Conservation (phyloP, 2,329 filamentous ascomycete species). For the Epichloe gansuensis region DNA sequence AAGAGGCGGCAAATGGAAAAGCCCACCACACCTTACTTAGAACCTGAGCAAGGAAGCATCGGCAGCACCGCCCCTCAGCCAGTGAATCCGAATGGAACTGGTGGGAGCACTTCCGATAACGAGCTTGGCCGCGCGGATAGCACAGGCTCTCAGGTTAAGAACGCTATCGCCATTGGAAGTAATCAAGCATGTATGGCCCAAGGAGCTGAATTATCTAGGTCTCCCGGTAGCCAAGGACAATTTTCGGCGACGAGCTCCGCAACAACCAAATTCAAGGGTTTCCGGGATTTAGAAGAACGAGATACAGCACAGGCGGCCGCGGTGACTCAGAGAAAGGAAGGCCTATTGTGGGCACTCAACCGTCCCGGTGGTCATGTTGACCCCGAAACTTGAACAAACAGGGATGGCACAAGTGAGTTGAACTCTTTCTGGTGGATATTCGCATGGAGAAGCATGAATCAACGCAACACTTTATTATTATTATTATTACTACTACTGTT, state of each 20-base stretch:
- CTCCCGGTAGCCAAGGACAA: slow-evolving; percentile 41
- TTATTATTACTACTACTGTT: background rate
- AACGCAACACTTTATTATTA: background rate
- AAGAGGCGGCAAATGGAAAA: slow-evolving; percentile 85
- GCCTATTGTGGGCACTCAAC: slow-evolving; percentile 86
- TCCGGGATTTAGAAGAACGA: slow-evolving; percentile 83
- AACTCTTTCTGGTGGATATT: background rate
- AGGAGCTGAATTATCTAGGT: slow-evolving; percentile 38
- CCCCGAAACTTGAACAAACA: slow-evolving; percentile 88
- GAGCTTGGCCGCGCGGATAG: slow-evolving; percentile 65
- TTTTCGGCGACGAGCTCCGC: slow-evolving; percentile 37
- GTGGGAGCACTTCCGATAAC: slow-evolving; percentile 45
- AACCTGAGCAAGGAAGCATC: slow-evolving; percentile 48
- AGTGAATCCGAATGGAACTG: slow-evolving; percentile 30
- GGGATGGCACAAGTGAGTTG: slow-evolving; percentile 90
- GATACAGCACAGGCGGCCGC: slow-evolving; percentile 40
- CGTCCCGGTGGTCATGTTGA: slow-evolving; percentile 89
- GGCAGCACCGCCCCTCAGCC: slow-evolving; percentile 21
- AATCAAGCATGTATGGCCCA: slow-evolving; percentile 16
- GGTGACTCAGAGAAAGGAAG: slow-evolving; percentile 70
- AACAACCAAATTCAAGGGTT: slow-evolving; percentile 67
- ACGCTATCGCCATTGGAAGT: slow-evolving; percentile 33
- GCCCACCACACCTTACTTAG: slow-evolving; percentile 61
- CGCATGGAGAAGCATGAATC: background rate
- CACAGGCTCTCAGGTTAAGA: slow-evolving; percentile 54